Evolutionary conservation across 257 asterid species (phyloP), one percentile per base, ranked within the genome.

Genomic region (Fraxinus cuspidata): DNA sequence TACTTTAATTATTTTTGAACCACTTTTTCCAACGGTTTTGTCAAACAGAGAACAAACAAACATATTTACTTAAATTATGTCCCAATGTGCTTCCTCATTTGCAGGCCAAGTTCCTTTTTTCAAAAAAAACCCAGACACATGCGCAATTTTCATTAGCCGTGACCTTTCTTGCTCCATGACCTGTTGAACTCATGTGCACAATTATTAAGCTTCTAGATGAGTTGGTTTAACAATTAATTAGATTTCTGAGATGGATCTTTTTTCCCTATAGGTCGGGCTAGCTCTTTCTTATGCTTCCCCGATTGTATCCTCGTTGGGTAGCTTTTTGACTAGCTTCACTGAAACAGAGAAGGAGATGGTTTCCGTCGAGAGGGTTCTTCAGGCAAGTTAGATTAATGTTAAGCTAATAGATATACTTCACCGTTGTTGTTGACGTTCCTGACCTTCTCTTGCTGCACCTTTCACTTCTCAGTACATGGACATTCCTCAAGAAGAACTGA

Each of bases 261-360:
- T 65, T 38, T 78, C 56, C 13, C 34, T n/a, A 23, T 82, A 95
- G 99, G 96, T 95, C 19, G 99, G 99, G 25, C 85, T 95, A 63
- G 99, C 98, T 37, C 99, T 95, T 65, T 95, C 99, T 12, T 95
- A 95, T 79, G 96, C 99, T 70, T 90, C 99, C 71, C 98, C 99
- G 5, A 86, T 88, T 21, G 99, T 93, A 27, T 89, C 99, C 12
- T 81, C 88, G 76, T 80, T 93, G 81, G 97, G 99, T 73, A 95
- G 93, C 88, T 95, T 93, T 85, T 81, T 95, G 83, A 87, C 98
- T 15, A 95, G 99, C 87, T 93, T 93, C 84, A 89, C 99, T 2
- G 99, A 95, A 84, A 90, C 99, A 1, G 99, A 95, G 85, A 95
- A 93, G 88, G 99, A 95, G 88, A 93, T 95, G 99, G 97, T 95